Conservation (phyloP, 1,139 yeast genomes). For the Pichia sp. region DNA sequence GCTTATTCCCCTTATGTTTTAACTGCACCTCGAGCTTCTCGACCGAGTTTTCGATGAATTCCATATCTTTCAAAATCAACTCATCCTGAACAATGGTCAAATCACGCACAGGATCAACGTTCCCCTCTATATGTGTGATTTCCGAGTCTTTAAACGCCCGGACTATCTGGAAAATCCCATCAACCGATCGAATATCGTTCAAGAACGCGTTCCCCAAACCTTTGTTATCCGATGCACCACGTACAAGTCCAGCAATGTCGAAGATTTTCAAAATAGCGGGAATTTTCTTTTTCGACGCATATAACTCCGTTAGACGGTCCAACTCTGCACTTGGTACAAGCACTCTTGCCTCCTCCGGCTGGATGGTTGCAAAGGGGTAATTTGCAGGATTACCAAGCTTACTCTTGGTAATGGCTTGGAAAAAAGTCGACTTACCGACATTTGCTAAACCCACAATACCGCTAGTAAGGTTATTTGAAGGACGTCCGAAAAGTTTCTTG, state of each 20-base stretch:
- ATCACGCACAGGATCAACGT: constrained; percentile 93
- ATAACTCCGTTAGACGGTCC: constrained; percentile 49
- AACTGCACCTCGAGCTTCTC: constrained; percentile 57
- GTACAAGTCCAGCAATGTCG: constrained; percentile 97
- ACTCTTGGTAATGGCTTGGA: constrained; percentile 83
- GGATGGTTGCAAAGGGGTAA: constrained; percentile 97
- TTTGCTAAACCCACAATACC: constrained; percentile 98
- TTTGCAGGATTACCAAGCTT: constrained; percentile 98
- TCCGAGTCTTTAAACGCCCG: constrained; percentile 98
- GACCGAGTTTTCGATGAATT: constrained; percentile 68
- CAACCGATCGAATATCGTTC: constrained; percentile 96
- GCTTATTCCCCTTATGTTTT: constrained; percentile 34
- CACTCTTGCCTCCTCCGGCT: constrained; percentile 98
- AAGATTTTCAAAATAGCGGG: constrained; percentile 93
- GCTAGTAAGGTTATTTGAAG: constrained; percentile 93
- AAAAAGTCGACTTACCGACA: constrained; percentile 91
- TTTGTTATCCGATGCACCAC: constrained; percentile 97
- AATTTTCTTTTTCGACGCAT: constrained; percentile 55
- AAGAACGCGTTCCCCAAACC: constrained; percentile 98
- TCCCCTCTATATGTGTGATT: constrained; percentile 96
- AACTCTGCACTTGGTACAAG: constrained; percentile 92
- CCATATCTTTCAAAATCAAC: constrained; percentile 83
- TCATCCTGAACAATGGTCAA: constrained; percentile 88
- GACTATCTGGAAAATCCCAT: constrained; percentile 96
- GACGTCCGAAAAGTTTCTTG: constrained; percentile 90